Evolutionary conservation across 441 rosid genomes (phyloP), one percentile per base, ranked within the genome.

Genomic region (Geranium incanum): DNA sequence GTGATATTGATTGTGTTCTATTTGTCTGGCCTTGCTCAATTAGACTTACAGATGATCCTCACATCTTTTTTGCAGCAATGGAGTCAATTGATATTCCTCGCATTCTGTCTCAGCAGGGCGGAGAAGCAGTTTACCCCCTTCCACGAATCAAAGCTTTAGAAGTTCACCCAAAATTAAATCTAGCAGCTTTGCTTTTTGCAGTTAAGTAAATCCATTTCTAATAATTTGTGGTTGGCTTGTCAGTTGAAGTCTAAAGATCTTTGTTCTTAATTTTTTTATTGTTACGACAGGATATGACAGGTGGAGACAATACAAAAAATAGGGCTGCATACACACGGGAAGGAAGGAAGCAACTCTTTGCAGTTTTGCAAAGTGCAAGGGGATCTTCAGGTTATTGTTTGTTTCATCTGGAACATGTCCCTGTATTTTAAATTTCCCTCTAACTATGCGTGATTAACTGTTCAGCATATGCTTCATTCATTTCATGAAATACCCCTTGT

Each of bases 261-360:
- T 13, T 65, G 3, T 60, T 11, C 16, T 33, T 67, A 9, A 5
- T 67, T 48, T 23, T 66, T 13, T 39, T 63, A 76, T 69, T 76
- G 69, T 74, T 68, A 52, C 78, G 82, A 72, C 88, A 96, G 99
- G 86, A 82, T 83, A 72, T 85, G 81, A 77, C 81, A 66, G 83
- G 91, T 38, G 72, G 81, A 72, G 97, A 87, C 66, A 87, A 85
- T 81, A 73, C 80, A 71, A 93, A 87, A 86, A 93, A 86, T 77
- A 88, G 91, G 77, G 91, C 97, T 72, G 81, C 97, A 78, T 89
- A 87, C 82, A 88, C 98, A 50, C 88, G 97, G 81, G 99, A 89
- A 81, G 99, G 97, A 79, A 90, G 99, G 81, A 96, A 91, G 75
- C 99, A 91, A 77, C 98, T 96, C 21, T 96, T 96, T 84, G 89